Evolutionary conservation across 73 alveolate species (phyloP), one percentile per base, ranked within the genome.

Genomic region (Symbiodinium natans): DNA sequence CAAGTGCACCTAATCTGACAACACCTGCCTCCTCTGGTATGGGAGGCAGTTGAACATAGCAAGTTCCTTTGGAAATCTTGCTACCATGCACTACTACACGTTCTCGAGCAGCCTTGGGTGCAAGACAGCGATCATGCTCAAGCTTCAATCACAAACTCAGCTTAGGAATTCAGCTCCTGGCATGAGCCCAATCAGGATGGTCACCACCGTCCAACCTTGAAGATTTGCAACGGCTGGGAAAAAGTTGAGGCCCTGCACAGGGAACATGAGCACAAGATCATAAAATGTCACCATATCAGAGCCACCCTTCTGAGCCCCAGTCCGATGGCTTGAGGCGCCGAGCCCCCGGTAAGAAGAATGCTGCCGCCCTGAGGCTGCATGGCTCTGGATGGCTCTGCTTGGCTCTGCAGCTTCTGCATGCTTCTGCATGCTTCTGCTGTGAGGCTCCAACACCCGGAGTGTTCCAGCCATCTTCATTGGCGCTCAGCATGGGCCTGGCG

Each of bases 391-490:
- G 23, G 23, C 71, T 15, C 3, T 23, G 27, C 6, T 15, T 10
- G 71, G 71, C 80, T 27, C 36, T 8, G 9, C 80, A 46, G 59
- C 59, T 27, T 1, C 31, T 23, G 3, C 27, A 9, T 19, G 39
- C 33, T 63, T 36, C 27, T 29, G 38, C 25, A 10, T n/a, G 9
- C 88, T 15, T 15, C 59, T 10, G 17, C 88, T 8, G 41, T 39
- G 59, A 36, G 88, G 56, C 29, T 39, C 88, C 38, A 23, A 27
- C 88, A 17, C 97, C 97, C 23, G 97, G 97, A 23, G 97, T 90
- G 80, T 90, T 90, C 97, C 97, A 90, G 38, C 97, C 97, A 31
- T 71, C 97, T n/a, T 90, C 97, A 52, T 90, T 90, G 97, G 97
- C 97, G 40, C 97, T 90, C 46, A 90, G 41, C 97, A 90, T 90